Conservation (phyloP, 108 stramenopile genomes). For the Pseudonitzschia multiseries region DNA sequence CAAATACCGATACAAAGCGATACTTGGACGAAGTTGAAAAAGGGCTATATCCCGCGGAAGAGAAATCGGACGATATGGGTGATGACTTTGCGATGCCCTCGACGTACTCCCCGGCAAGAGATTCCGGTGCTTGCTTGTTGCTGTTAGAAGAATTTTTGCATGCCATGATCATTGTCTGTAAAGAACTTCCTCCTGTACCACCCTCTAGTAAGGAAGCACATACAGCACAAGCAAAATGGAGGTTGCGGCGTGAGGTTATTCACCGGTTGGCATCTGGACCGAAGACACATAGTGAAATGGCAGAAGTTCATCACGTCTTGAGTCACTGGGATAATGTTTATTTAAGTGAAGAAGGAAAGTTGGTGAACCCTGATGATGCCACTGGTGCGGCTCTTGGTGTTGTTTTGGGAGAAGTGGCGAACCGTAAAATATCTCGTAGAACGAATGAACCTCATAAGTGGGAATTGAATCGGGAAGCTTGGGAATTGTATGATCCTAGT, state of each 20-base stretch:
- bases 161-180: conserved; percentile 63
- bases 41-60: conserved; percentile 61
- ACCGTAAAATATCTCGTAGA: conserved; percentile 53
- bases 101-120: conserved; percentile 62
- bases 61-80: conserved; percentile 24
- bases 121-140: conserved; percentile 40
- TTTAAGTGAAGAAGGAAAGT: conserved; percentile 57
- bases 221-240: conserved; percentile 64
- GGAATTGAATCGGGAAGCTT: conserved; percentile 57
- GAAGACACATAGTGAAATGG: conserved; percentile 78
- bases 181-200: conserved; percentile 69
- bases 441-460: conserved; percentile 73
- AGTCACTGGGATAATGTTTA: conserved; percentile 63
- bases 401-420: conserved; percentile 72
- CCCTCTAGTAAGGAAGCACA: conserved; percentile 45
- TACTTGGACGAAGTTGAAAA: conserved; percentile 55
- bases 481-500: conserved; percentile 84
- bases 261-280: conserved; percentile 76
- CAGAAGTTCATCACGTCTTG: conserved; percentile 73
- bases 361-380: conserved; percentile 81
- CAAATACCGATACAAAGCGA: conserved; percentile 44
- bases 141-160: conserved; percentile 78
- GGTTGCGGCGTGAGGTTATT: conserved; percentile 75
- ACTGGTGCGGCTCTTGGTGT: conserved; percentile 75
- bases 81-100: conserved; percentile 50